Evolutionary conservation across 352 stramenopile genomes (phyloP).

Genomic region (Halophytophthora batemanensis): DNA sequence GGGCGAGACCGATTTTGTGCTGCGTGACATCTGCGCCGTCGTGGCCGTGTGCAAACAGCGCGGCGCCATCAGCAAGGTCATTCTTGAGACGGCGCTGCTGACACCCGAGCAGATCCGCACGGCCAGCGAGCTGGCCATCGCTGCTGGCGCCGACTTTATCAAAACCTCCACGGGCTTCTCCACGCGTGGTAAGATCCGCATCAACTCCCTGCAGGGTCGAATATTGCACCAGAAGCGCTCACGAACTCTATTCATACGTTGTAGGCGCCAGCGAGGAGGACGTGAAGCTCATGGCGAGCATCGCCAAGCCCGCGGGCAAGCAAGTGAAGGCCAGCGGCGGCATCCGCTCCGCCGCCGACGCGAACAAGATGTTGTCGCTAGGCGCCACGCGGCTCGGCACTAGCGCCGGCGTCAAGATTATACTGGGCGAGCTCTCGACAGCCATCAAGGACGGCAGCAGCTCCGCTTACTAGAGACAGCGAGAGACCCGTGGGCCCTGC

Average conservation of each 20-base stretch:
- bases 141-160: constrained; percentile 79
- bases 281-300: constrained; percentile 65
- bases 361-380: constrained; percentile 63
- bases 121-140: constrained; percentile 63
- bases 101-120: constrained; percentile 64
- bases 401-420: constrained; percentile 66
- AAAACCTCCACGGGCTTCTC: constrained; percentile 88
- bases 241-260: constrained; percentile 4
- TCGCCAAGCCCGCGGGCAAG: constrained; percentile 56
- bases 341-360: constrained; percentile 66
- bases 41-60: constrained; percentile 65
- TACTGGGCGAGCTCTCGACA: constrained; percentile 28
- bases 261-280: constrained; percentile 73
- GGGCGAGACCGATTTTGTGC: constrained; percentile 69
- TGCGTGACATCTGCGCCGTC: constrained; percentile 71
- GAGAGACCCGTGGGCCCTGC: neutral
- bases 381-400: constrained; percentile 71
- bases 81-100: constrained; percentile 81
- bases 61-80: constrained; percentile 70
- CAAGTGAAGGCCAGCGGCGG: constrained; percentile 83
- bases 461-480: constrained; percentile 12
- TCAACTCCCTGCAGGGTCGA: neutral
- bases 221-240: neutral
- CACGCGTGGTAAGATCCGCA: constrained; percentile 41
- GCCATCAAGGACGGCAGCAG: constrained; percentile 4